Conservation (phyloP, 306 rosid species). For the Ziziphus jujuba region DNA sequence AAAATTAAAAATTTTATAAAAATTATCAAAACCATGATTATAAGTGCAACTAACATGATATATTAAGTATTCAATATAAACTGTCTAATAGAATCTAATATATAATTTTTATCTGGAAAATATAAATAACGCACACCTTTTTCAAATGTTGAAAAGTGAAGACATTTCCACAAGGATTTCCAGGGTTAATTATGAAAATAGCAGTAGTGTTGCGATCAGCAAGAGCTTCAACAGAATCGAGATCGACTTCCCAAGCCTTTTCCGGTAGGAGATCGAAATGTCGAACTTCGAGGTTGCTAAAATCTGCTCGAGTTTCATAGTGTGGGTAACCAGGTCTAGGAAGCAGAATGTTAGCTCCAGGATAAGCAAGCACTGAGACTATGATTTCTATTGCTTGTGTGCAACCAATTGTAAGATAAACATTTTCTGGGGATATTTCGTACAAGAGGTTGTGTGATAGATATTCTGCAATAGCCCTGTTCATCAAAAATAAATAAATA, state of each 20-base stretch:
- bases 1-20: no score
- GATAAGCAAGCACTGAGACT: slow-evolving; percentile 46
- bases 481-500: no score
- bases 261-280: slow-evolving; percentile 53
- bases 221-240: slow-evolving; percentile 49
- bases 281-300: slow-evolving; percentile 44
- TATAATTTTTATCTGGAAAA: no score
- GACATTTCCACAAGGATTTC: slow-evolving; percentile 69
- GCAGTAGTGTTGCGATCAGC: slow-evolving; percentile 61
- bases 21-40: no score
- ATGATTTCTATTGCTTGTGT: slow-evolving; percentile 59
- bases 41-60: no score
- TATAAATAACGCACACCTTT: no score
- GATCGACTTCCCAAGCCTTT: slow-evolving; percentile 54
- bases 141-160: slow-evolving; percentile 52
- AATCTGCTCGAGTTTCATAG: slow-evolving; percentile 42
- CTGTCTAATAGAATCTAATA: no score
- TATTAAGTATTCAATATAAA: no score
- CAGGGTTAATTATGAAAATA: slow-evolving; percentile 52
- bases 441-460: no score
- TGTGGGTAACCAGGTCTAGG: slow-evolving; percentile 67
- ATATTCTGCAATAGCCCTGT: no score
- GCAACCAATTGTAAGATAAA: slow-evolving; percentile 49
- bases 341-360: slow-evolving; percentile 60
- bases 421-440: no score